Conservation (phyloP, 2,329 filamentous ascomycete species). For the Ilyonectria mors-panacis region DNA sequence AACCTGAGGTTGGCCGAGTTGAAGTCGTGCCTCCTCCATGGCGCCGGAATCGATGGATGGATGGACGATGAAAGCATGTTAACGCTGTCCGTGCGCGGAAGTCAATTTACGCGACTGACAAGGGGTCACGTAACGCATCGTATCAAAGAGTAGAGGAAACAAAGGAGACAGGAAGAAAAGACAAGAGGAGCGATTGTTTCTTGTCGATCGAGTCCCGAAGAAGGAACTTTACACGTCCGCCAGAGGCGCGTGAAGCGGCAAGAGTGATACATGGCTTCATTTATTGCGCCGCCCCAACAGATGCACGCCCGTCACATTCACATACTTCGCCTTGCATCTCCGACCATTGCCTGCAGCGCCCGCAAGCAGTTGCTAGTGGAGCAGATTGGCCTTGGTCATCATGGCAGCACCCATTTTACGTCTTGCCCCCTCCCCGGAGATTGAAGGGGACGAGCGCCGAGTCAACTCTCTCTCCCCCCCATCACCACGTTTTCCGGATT, state of each 20-base stretch:
- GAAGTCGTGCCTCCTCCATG: neutral
- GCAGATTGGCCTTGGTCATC: neutral
- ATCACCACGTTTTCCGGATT: neutral
- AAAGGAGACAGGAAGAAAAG: neutral
- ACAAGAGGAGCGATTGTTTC: neutral
- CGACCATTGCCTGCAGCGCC: conserved; percentile 5
- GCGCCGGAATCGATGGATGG: conserved; percentile 9
- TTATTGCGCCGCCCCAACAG: neutral
- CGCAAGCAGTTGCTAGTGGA: conserved; percentile 6
- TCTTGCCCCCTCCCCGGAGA: conserved; percentile 9
- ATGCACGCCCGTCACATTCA: neutral
- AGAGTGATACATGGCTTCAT: neutral
- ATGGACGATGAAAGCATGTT: conserved; percentile 5
- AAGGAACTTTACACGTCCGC: neutral
- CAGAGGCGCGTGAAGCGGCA: neutral
- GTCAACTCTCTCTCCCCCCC: neutral
- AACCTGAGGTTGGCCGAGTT: neutral
- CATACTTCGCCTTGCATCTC: neutral
- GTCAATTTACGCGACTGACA: conserved; percentile 38
- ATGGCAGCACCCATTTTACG: conserved; percentile 16
- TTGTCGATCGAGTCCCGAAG: neutral
- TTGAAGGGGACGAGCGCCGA: conserved; percentile 21
- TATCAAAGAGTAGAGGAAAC: neutral
- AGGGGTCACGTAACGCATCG: conserved; percentile 5
- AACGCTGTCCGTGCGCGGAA: conserved; percentile 43